Evolutionary conservation across 768 basidiomycete genomes (phyloP), one percentile per base, ranked within the genome.

Genomic region (Sarcomyxa edulis): DNA sequence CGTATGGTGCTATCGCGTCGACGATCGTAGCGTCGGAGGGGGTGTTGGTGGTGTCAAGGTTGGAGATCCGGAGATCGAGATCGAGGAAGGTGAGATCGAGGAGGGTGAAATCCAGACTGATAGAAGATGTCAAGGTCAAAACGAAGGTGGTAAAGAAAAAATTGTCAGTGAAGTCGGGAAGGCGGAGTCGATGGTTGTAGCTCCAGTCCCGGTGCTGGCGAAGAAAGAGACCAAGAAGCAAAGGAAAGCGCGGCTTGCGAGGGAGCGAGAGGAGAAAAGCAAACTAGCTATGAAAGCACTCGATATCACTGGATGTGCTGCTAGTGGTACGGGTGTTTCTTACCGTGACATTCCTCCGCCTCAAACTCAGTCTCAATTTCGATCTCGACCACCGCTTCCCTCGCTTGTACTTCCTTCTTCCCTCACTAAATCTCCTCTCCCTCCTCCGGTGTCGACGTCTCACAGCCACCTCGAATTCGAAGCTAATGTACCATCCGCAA

Each of bases 51-150:
- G n/a, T n/a, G n/a, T n/a, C n/a, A n/a, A n/a, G n/a, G n/a, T n/a
- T n/a, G n/a, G n/a, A n/a, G n/a, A n/a, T n/a, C n/a, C 32, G 30
- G 33, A 37, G 7, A 32, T 43, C 26, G 26, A 36, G 7, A 44
- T 42, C 21, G 31, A 32, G 15, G 67, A 65, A 4, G 64, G 65
- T 4, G 71, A 74, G 49, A 62, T 71, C 12, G 71, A 72, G 45
- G 69, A 72, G 44, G 71, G 69, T 2, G 72, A 72, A 46, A 72
- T 72, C 35, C 67, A 68, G n/a, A n/a, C n/a, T n/a, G n/a, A n/a
- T n/a, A n/a, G n/a, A n/a, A n/a, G n/a, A n/a, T n/a, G n/a, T n/a
- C n/a, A n/a, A n/a, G n/a, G n/a, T n/a, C n/a, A n/a, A n/a, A n/a
- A n/a, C n/a, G n/a, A n/a, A n/a, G n/a, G n/a, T n/a, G n/a, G n/a